These are phyloP conservation scores for Posidonia australis DNA, from an alignment of 106 monocot genomes.

Conservation along the genomic window DNA sequence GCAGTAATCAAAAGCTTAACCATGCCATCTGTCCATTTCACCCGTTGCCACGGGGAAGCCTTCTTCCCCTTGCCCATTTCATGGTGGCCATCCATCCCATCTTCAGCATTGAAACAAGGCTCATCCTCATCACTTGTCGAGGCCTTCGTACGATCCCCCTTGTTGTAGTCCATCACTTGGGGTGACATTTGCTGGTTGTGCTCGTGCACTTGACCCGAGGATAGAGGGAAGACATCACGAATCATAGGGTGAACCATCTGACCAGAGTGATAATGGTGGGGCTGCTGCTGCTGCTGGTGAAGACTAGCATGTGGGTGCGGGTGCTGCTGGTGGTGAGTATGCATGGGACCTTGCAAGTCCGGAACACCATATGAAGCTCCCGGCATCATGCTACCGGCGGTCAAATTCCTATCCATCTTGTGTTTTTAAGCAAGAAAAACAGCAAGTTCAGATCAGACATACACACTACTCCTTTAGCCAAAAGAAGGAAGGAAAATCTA, in stretches of 20 bases:
- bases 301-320: conserved; percentile 6
- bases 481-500: neutral
- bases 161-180: conserved; percentile 10
- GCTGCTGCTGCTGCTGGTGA: conserved; percentile 13
- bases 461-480: too few relatives aligned
- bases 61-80: conserved; percentile 40
- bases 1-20: conserved; percentile 73
- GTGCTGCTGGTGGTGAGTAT: conserved; percentile 27
- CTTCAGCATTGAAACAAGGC: conserved; percentile 32
- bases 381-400: conserved; percentile 26
- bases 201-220: conserved; percentile 7
- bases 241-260: conserved; percentile 19
- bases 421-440: neutral
- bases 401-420: conserved; percentile 32
- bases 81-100: conserved; percentile 22
- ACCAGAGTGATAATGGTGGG: conserved; percentile 11
- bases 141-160: conserved; percentile 12
- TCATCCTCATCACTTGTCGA: conserved; percentile 45
- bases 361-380: conserved; percentile 24
- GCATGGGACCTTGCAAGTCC: conserved; percentile 36
- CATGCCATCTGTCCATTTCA: conserved; percentile 87
- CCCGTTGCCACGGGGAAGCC: conserved; percentile 46
- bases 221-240: conserved; percentile 22
- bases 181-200: conserved; percentile 1
- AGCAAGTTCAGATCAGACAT: neutral